phyloP scores from a whole-genome alignment of 2,329 filamentous ascomycete species.

The Neonectria faginata region DNA sequence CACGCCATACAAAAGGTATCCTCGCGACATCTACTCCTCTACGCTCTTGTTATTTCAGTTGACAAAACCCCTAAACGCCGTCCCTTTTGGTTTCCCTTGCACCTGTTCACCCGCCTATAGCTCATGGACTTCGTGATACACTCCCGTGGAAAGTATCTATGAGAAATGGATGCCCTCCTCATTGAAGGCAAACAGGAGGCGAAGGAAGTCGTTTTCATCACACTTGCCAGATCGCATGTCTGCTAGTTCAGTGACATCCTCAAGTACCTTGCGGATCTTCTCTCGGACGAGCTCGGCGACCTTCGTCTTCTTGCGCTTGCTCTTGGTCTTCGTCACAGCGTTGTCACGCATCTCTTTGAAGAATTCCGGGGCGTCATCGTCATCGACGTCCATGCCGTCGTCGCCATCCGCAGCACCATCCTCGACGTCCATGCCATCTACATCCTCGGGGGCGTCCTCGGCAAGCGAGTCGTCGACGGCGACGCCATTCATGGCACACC shows the following conservation, averaged over 20 bases:
- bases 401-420: conserved; percentile 58
- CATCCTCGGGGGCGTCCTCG: conserved; percentile 58
- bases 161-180: conserved; percentile 93
- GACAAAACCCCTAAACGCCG: conserved; percentile 36
- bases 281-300: conserved; percentile 84
- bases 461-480: conserved; percentile 75
- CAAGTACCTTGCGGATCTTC: conserved; percentile 88
- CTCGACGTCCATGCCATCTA: conserved; percentile 53
- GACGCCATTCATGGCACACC: conserved; percentile 88
- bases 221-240: conserved; percentile 87
- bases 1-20: conserved; percentile 32
- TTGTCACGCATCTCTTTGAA: conserved; percentile 74
- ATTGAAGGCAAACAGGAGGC: conserved; percentile 84
- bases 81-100: conserved; percentile 30
- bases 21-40: conserved; percentile 27
- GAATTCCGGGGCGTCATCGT: conserved; percentile 82
- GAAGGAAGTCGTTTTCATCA: conserved; percentile 92
- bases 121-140: conserved; percentile 15
- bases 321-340: conserved; percentile 67
- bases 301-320: conserved; percentile 81
- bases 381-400: conserved; percentile 67
- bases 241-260: conserved; percentile 81
- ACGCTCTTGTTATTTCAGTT: conserved; percentile 16
- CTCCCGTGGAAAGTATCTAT: conserved; percentile 52
- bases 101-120: conserved; percentile 4